A percentile compares a stretch with the other conserved stretches of the same genome.
phyloP scores from a whole-genome alignment of 257 asterid genomes.

The Solanum ossicruentum region DNA sequence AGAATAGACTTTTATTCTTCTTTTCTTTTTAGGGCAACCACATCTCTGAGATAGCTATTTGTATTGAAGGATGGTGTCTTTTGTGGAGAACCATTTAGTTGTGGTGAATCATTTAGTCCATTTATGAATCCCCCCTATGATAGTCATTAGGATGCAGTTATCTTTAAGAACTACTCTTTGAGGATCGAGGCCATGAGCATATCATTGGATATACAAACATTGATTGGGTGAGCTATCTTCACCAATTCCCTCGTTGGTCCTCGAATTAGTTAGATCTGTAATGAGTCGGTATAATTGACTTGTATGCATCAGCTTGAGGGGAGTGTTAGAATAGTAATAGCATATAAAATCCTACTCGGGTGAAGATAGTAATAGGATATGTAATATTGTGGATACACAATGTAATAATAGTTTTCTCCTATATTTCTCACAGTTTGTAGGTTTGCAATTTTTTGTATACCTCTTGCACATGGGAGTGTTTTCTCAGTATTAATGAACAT shows the following conservation, averaged over 20 bases:
- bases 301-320: not conserved
- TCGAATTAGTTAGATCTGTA: not conserved
- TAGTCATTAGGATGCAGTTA: not conserved
- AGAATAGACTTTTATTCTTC: not conserved
- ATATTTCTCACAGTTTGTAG: not conserved
- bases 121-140: not conserved
- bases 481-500: not conserved
- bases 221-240: not conserved
- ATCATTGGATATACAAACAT: not conserved
- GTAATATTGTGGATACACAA: not conserved
- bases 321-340: not conserved
- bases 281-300: not conserved
- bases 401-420: not conserved
- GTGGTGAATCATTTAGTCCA: not conserved
- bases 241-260: not conserved
- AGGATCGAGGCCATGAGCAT: not conserved
- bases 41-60: not conserved
- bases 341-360: not conserved
- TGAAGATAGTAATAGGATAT: not conserved
- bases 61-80: not conserved
- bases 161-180: not conserved
- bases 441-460: not conserved
- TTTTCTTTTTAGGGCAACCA: not conserved
- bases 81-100: not conserved
- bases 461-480: not conserved